phyloP scores from a whole-genome alignment of 2,329 filamentous ascomycete species.

The Fusarium xylarioides region DNA sequence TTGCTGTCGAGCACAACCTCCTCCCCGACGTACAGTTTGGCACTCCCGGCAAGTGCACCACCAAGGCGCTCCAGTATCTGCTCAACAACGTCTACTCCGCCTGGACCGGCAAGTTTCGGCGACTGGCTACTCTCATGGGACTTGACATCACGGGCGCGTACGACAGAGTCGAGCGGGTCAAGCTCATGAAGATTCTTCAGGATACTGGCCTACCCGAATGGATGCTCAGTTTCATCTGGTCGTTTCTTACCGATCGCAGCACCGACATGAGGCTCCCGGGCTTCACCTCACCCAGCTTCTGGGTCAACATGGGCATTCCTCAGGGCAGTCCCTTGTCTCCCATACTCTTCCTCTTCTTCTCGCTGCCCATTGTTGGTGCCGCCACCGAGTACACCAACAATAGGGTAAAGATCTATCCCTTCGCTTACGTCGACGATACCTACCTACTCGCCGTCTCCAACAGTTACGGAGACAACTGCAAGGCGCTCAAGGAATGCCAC shows the following conservation, averaged over 20 bases:
- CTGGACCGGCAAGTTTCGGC: neutral
- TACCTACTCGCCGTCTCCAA: neutral
- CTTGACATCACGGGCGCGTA: conserved; percentile 21
- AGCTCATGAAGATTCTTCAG: neutral
- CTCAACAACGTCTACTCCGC: neutral
- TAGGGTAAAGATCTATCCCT: neutral
- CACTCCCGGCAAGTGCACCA: neutral
- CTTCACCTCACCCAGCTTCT: neutral
- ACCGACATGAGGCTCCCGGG: neutral
- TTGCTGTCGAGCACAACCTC: neutral
- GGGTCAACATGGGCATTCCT: conserved; percentile 20
- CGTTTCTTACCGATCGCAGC: conserved; percentile 5
- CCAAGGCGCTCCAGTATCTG: neutral
- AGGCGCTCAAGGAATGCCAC: neutral
- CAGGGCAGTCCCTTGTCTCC: conserved; percentile 19
- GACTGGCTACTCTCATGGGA: neutral
- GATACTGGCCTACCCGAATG: neutral
- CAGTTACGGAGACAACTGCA: neutral
- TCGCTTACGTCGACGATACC: neutral
- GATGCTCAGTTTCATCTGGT: neutral
- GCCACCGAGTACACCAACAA: neutral
- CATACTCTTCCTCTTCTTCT: conserved; percentile 19
- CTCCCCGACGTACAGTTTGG: neutral
- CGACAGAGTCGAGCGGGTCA: neutral
- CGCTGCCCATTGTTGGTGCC: neutral